Evolutionary conservation across 257 asterid genomes (phyloP).

Genomic region (Nicotiana sylvestris): DNA sequence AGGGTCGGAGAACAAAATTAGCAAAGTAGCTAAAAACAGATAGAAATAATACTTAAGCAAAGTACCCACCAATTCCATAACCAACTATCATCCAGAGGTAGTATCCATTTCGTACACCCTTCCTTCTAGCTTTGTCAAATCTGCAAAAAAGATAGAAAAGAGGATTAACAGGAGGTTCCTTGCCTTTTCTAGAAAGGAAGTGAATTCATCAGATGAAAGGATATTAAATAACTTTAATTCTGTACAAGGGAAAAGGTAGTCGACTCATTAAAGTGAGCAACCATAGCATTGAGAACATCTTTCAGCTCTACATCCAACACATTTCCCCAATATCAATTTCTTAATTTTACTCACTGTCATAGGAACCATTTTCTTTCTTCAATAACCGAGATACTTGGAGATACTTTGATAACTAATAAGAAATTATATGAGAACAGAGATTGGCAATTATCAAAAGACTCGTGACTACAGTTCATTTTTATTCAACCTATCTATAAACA

Average conservation of each 20-base stretch:
- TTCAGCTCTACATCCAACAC: not conserved
- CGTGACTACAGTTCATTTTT: not conserved
- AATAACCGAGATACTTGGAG: not conserved
- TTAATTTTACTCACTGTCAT: not conserved
- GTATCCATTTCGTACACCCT: conserved; percentile 65
- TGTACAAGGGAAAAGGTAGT: not conserved
- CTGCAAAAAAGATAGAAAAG: conserved; percentile 38
- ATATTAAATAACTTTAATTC: not conserved
- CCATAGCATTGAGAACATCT: not conserved
- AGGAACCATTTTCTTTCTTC: not conserved
- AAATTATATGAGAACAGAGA: not conserved
- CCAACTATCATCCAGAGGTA: conserved; percentile 80
- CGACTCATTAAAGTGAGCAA: not conserved
- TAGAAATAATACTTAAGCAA: not conserved
- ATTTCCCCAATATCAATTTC: not conserved
- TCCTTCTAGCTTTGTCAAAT: conserved; percentile 81
- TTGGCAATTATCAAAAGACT: not conserved
- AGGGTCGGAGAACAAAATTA: not conserved
- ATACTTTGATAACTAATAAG: not conserved
- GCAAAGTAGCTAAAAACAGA: not conserved
- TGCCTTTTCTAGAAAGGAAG: not conserved
- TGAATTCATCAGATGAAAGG: not conserved
- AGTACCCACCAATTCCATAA: conserved; percentile 81
- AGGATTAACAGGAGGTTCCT: not conserved
- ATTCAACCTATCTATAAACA: not conserved